Base-by-base conservation (phyloP, 2,329 filamentous ascomycete genomes). In the Monilinia aucupariae region DNA sequence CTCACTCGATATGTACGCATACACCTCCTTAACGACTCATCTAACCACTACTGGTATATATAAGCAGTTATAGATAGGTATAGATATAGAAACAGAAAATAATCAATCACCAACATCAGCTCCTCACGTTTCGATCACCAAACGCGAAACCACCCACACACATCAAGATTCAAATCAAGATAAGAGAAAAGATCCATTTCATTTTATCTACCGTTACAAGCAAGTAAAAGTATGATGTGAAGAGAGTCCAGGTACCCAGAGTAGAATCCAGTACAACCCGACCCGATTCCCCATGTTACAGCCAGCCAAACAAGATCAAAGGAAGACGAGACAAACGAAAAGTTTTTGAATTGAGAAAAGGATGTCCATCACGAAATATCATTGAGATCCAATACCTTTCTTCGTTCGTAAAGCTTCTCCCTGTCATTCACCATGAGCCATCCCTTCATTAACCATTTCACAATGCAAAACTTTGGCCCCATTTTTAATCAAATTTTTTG, bases 201-300 rank as follows among this genome's bases (percentile, higher is more conserved):
- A 59, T 64, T 64, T 58, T 43, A 62, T 68, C 65, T 68, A 67
- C 62, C 64, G 61, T 65, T 64, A 65, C 67, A 68, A 67, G 67
- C 61, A 48, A 64, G 54, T 61, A 59, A 68, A 48, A 64, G 55
- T 62, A 55, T 67, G 47, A 34, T 47, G 54, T 13, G 41, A 47
- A 56, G n/a, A 27, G 17, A 56, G 54, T 32, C 25, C 39, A 32
- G 53, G 53, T 45, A 32, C 20, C 39, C 39, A 55, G 25, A 43
- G 41, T 43, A 17, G 20, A n/a, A 43, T 47, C 45, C 45, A 47
- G 45, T 47, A 25, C n/a, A 13, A 13, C 45, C 52, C 62, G 56
- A 54, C 61, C 55, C 52, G 39, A 47, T 39, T 39, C 49, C 49
- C 30, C 39, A 61, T 45, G 25, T 47, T 30, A 47, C 41, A 45